Base-by-base conservation (phyloP, 208 protist species). In the Naegleria lovaniensis region DNA sequence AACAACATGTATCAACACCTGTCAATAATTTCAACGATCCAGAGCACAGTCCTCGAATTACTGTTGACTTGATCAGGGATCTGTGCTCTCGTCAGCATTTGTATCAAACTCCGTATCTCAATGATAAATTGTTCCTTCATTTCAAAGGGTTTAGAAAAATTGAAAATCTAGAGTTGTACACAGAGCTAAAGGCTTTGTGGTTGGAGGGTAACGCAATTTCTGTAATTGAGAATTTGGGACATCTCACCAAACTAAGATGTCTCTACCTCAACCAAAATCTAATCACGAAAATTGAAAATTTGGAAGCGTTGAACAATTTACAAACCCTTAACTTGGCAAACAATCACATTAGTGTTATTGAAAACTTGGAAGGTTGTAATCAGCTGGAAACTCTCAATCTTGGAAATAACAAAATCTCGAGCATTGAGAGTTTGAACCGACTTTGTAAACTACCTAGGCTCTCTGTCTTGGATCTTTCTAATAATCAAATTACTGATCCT, bases 51-150 rank as follows among this genome's bases (percentile, higher is more conserved):
- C 76, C 76, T 40, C 19, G 76, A 84, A 84, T 84, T 41, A 41
- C 83, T 5, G n/a, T 87, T 9, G 83, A 87, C 4, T 2, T 51
- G 5, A 97, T 98, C 59, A 95, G 96, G 16, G 91, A 95, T 83
- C 95, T 97, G 87, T 98, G 97, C 92, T 95, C 96, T 75, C 90
- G 95, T 29, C 94, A 96, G 25, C 94, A 96, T 5, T 95, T 95
- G 59, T 99, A 98, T 91, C 92, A 93, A 51, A 98, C 97, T 86
- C 96, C 96, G 4, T 90, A 95, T 55, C 97, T 97, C 91, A 99
- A 99, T 92, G 97, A 98, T 33, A 97, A 95, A 85, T 93, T 98
- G 11, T 99, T 98, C 90, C 92, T 99, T 29, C 97, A 99, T 92
- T 95, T 96, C 91, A 97, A 97, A 90, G 95, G 96, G 19, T 98